Evolutionary conservation across 768 basidiomycete genomes (phyloP).

Genomic region (Leccinum aurantiacum): DNA sequence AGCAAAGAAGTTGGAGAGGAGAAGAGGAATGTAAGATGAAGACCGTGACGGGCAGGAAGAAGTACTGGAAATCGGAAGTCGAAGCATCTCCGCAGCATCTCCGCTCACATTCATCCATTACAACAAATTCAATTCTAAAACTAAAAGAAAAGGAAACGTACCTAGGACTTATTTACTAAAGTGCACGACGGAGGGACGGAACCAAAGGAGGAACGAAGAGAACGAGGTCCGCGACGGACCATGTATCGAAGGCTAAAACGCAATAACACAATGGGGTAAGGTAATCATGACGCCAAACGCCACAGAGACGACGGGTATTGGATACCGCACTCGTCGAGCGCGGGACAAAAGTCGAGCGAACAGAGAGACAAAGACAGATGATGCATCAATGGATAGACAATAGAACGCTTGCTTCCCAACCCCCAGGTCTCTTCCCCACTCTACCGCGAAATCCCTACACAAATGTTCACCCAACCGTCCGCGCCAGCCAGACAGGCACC

Average conservation of each 20-base stretch:
- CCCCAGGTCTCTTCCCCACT: not conserved
- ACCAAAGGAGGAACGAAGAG: conserved; percentile 4
- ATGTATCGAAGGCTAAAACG: not conserved
- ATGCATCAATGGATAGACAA: not conserved
- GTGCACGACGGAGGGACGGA: conserved; percentile 5
- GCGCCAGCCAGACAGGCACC: conserved; percentile 88
- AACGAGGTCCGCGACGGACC: not conserved
- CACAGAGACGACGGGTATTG: not conserved
- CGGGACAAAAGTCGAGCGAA: not conserved
- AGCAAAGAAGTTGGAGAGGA: not conserved
- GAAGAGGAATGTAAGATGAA: not conserved
- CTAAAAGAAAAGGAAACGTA: conserved; percentile 6
- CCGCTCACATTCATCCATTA: conserved; percentile 16
- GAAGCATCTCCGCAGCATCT: conserved; percentile 5
- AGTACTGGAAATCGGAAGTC: not conserved
- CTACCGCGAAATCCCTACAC: conserved; percentile 55
- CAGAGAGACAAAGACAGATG: not conserved
- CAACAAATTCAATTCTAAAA: not conserved
- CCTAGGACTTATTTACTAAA: conserved; percentile 7
- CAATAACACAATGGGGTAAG: not conserved
- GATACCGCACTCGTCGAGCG: not conserved
- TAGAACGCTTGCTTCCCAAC: not conserved
- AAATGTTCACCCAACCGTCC: conserved; percentile 94
- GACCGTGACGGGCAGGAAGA: not conserved
- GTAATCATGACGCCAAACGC: not conserved